Evolutionary conservation across 768 basidiomycete genomes (phyloP), one percentile per base, ranked within the genome.

Genomic region (Mycena haematopus): DNA sequence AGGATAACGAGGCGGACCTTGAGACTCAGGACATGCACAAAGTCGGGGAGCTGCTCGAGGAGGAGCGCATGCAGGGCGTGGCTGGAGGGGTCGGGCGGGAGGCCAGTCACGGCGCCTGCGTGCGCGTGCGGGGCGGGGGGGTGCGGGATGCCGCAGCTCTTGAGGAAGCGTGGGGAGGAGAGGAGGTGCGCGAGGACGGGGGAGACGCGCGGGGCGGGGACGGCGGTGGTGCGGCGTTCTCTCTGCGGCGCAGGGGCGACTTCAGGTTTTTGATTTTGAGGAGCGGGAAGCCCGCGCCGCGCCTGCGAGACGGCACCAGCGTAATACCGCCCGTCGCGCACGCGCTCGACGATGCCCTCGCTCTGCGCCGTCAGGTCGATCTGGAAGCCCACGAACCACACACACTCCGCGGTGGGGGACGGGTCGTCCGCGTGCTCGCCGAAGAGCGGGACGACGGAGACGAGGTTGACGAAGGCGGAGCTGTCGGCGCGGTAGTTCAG

Each of bases 371-470:
- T 87, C 52, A 99, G 80, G 75, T 98, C 94, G 58, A 97, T 91
- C 76, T 99, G 95, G 80, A 99, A 99, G 0, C 97, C 97, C 53
- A 99, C 89, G 69, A 93, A 90, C 72, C 91, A 96, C 10, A 86
- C 87, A 42, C 92, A 82, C 47, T 96, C 90, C 56, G 87, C 85
- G 38, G 82, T 81, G 66, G 87, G 89, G 45, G 86, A 81, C 65
- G 76, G 44, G 31, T 67, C 70, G 72, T 81, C 75, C 59, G 66
- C 60, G 69, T 79, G 81, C 21, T 86, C 92, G 9, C 90, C 93
- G 0, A 80, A 73, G 61, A 98, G 84, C 19, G 97, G 96, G 38
- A 99, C 91, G 69, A 98, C 84, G 24, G 92, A 92, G 65, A 99
- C 88, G 59, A 96, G 86, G 72, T 99, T 99, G 76, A 92, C 86